Base-by-base conservation (phyloP, 495 filamentous ascomycete genomes). In the Hamigera avellanea region DNA sequence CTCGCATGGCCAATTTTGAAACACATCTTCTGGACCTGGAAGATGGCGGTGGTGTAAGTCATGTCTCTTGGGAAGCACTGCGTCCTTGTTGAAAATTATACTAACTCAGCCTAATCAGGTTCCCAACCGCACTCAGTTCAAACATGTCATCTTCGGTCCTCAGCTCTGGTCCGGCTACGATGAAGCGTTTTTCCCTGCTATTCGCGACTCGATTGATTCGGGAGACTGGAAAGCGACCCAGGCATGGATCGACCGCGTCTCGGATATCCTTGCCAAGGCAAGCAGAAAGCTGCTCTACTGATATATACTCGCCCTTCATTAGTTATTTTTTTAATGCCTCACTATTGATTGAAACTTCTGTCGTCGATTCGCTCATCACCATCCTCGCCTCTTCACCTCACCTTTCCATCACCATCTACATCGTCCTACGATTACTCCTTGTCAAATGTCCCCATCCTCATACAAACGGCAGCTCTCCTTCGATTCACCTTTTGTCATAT, bases 101-200 rank as follows among this genome's bases (percentile, higher is more conserved):
- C n/a, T n/a, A n/a, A n/a, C n/a, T n/a, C n/a, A n/a, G n/a, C n/a
- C n/a, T 42, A 25, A 42, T 2, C 5, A 91, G 82, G 67, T 94
- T 18, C 87, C 86, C 19, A 83, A 84, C 50, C 76, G 91, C 42
- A 83, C 83, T 16, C 93, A 95, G 62, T 98, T 86, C 68, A 94
- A 91, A 54, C 93, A 98, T 61, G 73, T 94, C 48, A 45, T 98
- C 34, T 91, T 85, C 48, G 87, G 78, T 0, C 91, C 91, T 10
- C 74, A 86, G 51, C 59, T 73, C 5, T 88, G 86, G 83, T 77
- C 76, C 32, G 78, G 78, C 34, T 76, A 83, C 53, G 77, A 86
- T 33, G 72, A 76, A 31, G 72, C 78, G 0, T 80, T 76, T 43
- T 96, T 96, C 61, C 91, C 91, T 6, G 77, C 74, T 12, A 79